These are phyloP conservation scores for Colletotrichum chrysophilum DNA, from an alignment of 2,329 filamentous ascomycete species.

Conservation along the genomic window DNA sequence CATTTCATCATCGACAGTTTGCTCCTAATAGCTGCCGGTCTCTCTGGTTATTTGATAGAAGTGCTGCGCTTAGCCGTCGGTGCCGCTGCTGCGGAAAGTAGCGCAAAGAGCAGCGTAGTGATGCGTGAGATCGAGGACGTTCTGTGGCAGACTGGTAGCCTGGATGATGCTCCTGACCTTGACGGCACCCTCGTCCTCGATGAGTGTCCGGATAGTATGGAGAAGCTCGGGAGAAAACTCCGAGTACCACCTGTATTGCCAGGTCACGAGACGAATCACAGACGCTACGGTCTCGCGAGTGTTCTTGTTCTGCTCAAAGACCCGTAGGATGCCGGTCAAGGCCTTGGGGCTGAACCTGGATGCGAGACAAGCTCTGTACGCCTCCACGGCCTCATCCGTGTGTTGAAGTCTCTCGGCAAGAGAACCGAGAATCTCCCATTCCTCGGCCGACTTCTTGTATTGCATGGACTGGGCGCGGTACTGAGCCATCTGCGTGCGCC, in stretches of 20 bases:
- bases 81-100: conserved; percentile 92
- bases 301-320: conserved; percentile 79
- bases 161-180: conserved; percentile 98
- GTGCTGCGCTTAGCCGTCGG: conserved; percentile 67
- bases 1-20: background rate
- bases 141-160: conserved; percentile 90
- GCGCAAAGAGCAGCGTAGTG: conserved; percentile 95
- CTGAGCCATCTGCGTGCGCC: conserved; percentile 97
- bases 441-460: conserved; percentile 95
- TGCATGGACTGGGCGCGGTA: conserved; percentile 91
- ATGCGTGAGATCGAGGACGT: conserved; percentile 92
- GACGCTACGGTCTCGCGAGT: conserved; percentile 82
- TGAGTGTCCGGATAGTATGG: conserved; percentile 86
- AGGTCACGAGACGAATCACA: conserved; percentile 91
- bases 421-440: conserved; percentile 97
- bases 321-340: conserved; percentile 80
- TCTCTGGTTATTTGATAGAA: background rate
- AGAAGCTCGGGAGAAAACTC: conserved; percentile 96
- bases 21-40: background rate
- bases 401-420: conserved; percentile 94
- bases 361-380: conserved; percentile 85
- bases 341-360: conserved; percentile 94
- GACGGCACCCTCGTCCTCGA: conserved; percentile 96
- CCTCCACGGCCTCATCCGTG: conserved; percentile 88
- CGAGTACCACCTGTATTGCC: conserved; percentile 99